A percentile compares a stretch with the other conserved stretches of the same genome.
phyloP scores from a whole-genome alignment of 1,284 basidiomycete species.

The Athelia sp. region DNA sequence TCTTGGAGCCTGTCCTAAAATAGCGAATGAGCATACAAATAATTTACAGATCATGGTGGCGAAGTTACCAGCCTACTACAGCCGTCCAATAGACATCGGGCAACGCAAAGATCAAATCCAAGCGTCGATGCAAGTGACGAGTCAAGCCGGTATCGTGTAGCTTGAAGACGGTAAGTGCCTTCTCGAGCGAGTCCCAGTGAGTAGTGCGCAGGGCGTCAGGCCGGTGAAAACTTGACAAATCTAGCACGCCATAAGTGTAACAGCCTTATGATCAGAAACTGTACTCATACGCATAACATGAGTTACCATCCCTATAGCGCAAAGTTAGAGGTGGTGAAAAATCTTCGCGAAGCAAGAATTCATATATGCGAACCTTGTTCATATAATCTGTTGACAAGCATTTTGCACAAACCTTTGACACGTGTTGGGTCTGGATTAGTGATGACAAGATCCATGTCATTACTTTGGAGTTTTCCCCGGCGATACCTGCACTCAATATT shows the following conservation, averaged over 20 bases:
- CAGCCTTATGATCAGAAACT: too few relatives aligned
- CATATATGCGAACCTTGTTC: slow-evolving; percentile 35
- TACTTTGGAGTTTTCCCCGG: slow-evolving; percentile 66
- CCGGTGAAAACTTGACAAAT: slow-evolving; percentile 52
- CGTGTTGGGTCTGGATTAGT: slow-evolving; percentile 52
- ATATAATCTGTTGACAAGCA: slow-evolving; percentile 47
- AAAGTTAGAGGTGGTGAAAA: neutral
- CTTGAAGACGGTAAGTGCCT: slow-evolving; percentile 63
- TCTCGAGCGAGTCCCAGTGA: slow-evolving; percentile 66
- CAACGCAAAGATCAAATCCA: slow-evolving; percentile 72
- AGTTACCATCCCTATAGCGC: slow-evolving; percentile 49
- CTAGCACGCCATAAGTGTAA: slow-evolving; percentile 24
- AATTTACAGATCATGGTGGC: too few relatives aligned
- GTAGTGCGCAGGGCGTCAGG: slow-evolving; percentile 48
- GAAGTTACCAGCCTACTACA: slow-evolving; percentile 76
- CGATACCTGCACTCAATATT: slow-evolving; percentile 56
- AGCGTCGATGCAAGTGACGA: slow-evolving; percentile 49
- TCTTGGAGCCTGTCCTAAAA: slow-evolving; percentile 70
- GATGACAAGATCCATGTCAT: slow-evolving; percentile 79
- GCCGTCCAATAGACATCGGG: slow-evolving; percentile 74
- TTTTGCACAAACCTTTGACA: slow-evolving; percentile 45
- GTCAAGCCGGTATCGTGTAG: slow-evolving; percentile 34
- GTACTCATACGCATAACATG: slow-evolving; percentile 61
- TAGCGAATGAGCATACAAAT: slow-evolving; percentile 1
- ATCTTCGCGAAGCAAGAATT: neutral